phyloP scores from a whole-genome alignment of 2,329 filamentous ascomycete species.

The Metarhizium sp. region DNA sequence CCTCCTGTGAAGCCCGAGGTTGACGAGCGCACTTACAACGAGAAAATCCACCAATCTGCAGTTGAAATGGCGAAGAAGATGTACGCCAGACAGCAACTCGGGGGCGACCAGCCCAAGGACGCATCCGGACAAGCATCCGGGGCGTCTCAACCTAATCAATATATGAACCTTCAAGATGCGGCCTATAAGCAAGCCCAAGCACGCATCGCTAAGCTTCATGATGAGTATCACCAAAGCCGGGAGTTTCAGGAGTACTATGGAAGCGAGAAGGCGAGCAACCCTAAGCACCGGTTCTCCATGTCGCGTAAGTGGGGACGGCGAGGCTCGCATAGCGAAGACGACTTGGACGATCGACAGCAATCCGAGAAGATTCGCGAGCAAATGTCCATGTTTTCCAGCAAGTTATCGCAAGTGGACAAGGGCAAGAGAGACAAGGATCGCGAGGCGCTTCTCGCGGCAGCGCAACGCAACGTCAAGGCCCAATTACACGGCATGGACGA shows the following conservation, averaged over 20 bases:
- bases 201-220: conserved; percentile 69
- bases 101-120: conserved; percentile 41
- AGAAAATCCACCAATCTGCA: conserved; percentile 71
- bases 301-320: conserved; percentile 50
- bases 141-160: conserved; percentile 38
- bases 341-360: conserved; percentile 54
- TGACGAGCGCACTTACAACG: conserved; percentile 63
- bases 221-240: conserved; percentile 53
- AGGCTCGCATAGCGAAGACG: conserved; percentile 55
- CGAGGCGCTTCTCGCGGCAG: conserved; percentile 64
- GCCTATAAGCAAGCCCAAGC: conserved; percentile 82
- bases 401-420: conserved; percentile 58
- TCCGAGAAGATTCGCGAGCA: conserved; percentile 67
- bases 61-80: conserved; percentile 85
- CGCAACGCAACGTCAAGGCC: conserved; percentile 77
- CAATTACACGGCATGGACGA: conserved; percentile 75
- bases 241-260: conserved; percentile 74
- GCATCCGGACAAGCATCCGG: conserved; percentile 23
- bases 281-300: conserved; percentile 36
- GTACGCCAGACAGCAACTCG: conserved; percentile 62
- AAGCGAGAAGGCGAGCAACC: conserved; percentile 23
- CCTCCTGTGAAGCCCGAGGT: conserved; percentile 64
- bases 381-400: conserved; percentile 68
- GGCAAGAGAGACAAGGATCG: conserved; percentile 69
- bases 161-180: conserved; percentile 68